Percentiles rank a stretch among this genome's conserved stretches.
Conservation (phyloP, 495 filamentous ascomycete species). For the Margaritispora aquatica region DNA sequence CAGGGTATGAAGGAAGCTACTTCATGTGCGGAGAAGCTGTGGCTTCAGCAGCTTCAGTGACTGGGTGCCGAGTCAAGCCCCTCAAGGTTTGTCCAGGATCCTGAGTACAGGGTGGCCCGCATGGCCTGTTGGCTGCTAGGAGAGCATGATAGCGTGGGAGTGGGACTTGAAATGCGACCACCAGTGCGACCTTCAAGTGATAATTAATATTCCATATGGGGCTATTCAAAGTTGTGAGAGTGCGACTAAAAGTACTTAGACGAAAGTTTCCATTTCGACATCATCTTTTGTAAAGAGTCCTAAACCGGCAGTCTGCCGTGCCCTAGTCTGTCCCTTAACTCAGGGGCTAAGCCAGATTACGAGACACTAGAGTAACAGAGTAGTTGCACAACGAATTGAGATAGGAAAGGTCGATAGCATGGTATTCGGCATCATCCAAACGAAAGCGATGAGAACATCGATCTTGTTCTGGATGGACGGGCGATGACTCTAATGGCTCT, state of each 20-base stretch:
- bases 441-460: not conserved
- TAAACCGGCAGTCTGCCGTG: not conserved
- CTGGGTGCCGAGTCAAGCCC: constrained; percentile 22
- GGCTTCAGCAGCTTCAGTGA: constrained; percentile 25
- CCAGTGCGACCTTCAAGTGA: not conserved
- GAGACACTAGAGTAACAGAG: not conserved
- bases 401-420: not conserved
- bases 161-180: not conserved
- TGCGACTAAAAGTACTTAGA: too few species aligned
- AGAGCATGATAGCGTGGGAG: constrained; percentile 1
- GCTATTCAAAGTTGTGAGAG: too few species aligned
- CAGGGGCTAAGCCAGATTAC: not conserved
- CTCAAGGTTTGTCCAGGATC: constrained; percentile 9
- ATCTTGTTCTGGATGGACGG: not conserved
- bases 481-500: not conserved
- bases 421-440: not conserved
- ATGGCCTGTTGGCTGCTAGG: constrained; percentile 7
- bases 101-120: constrained; percentile 17
- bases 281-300: not conserved
- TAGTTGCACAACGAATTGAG: not conserved
- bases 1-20: constrained; percentile 6
- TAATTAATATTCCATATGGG: too few species aligned
- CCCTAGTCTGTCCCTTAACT: not conserved
- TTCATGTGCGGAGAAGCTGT: constrained; percentile 26
- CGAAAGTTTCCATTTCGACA: not conserved